Base-by-base conservation (phyloP, 2,329 filamentous ascomycete species). In the Sporothrix euskadiensis region DNA sequence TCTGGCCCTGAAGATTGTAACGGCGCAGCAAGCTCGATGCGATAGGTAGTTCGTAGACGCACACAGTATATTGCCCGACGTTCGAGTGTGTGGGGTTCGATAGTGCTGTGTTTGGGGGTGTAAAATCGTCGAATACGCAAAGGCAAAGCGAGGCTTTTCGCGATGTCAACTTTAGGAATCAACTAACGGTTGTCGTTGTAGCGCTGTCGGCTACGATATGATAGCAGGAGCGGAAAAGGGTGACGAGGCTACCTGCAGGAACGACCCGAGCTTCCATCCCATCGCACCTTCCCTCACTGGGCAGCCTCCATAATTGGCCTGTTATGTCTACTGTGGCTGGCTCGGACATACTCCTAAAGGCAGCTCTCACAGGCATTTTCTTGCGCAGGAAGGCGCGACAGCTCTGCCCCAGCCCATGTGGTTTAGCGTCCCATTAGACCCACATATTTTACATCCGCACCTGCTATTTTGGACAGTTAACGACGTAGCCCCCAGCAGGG, bases 191-290 rank as follows among this genome's bases (percentile, higher is more conserved):
- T 44, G 61, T 12, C 16, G 39, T 35, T 47, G n/a, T 47, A 47
- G 39, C 39, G 61, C 61, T 65, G 57, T 49, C 39, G 49, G 52
- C n/a, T 19, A 12, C 32, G 49, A 57, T 72, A 32, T 44, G 35
- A 54, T 63, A 63, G 44, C 44, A 49, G 14, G 61, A 30, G 22
- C 44, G 35, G 49, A 65, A 61, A 66, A 61, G 65, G 69, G 65
- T 56, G 73, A 72, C 73, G 70, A 75, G 73, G 75, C 75, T 76
- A 59, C 72, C 72, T 75, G 72, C 72, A 75, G 71, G 71, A 73
- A 73, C 72, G 35, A 39, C 57, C 41, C 39, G 30, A 73, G 59
- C 47, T 66, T 26, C 52, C 32, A 26, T 57, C 49, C 61, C 35
- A 57, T 69, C 22, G 66, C 66, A 56, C 65, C 69, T 74, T 74